Conservation (phyloP, 306 rosid genomes). For the Inga laurina region DNA sequence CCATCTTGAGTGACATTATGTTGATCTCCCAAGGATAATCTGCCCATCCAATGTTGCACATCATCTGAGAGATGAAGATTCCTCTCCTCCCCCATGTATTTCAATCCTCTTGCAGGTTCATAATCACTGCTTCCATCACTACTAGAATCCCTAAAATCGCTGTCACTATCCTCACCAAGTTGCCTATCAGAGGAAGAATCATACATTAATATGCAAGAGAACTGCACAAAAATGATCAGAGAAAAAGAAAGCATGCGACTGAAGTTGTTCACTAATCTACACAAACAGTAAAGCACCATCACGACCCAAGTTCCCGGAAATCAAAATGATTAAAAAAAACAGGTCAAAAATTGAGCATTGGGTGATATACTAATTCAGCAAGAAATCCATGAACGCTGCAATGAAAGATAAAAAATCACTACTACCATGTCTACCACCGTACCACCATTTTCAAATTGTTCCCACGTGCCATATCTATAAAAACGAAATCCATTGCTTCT, state of each 20-base stretch:
- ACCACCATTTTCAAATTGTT: slow-evolving; percentile 1
- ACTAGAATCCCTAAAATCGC: slow-evolving; percentile 84
- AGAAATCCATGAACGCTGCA: neutral
- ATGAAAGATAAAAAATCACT: neutral
- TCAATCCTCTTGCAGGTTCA: slow-evolving; percentile 58
- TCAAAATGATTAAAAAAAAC: neutral
- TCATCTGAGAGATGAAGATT: slow-evolving; percentile 48
- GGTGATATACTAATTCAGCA: neutral
- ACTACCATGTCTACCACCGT: neutral
- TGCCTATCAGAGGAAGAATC: slow-evolving; percentile 52
- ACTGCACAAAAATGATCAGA: neutral
- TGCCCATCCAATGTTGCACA: slow-evolving; percentile 48
- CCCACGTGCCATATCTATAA: neutral
- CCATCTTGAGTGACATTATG: slow-evolving; percentile 58
- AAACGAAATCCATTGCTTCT: neutral
- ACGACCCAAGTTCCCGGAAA: neutral
- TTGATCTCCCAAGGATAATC: slow-evolving; percentile 64
- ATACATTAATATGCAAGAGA: slow-evolving; percentile 3
- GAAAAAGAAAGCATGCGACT: neutral
- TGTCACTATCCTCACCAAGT: slow-evolving; percentile 80
- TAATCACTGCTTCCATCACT: slow-evolving; percentile 88
- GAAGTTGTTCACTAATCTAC: neutral
- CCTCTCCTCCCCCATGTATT: slow-evolving; percentile 48
- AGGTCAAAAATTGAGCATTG: neutral
- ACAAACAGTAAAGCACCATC: neutral